These are phyloP conservation scores for Entoloma clypeatum DNA, from an alignment of 1,284 basidiomycete species.

Conservation along the genomic window DNA sequence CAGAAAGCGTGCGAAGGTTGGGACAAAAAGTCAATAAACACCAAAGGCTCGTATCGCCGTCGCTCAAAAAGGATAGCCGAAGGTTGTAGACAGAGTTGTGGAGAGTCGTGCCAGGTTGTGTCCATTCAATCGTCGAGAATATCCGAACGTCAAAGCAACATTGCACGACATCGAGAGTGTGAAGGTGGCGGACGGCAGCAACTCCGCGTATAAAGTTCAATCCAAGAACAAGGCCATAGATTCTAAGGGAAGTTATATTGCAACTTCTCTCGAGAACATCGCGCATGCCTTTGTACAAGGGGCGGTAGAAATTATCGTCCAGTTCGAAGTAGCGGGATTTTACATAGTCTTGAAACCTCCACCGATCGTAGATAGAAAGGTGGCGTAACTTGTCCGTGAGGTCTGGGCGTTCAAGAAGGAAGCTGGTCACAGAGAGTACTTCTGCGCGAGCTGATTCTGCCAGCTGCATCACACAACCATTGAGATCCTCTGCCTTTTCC, in stretches of 20 bases:
- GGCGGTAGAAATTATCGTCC: slow-evolving; percentile 1
- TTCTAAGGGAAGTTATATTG: slow-evolving; percentile 6
- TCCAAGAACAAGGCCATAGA: neutral
- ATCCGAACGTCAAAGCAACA: neutral
- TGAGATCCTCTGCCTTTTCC: neutral
- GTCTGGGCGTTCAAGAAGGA: slow-evolving; percentile 4
- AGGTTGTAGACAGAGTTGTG: slow-evolving; percentile 4
- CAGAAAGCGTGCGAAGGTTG: slow-evolving; percentile 6
- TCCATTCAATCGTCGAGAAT: neutral
- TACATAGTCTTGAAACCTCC: slow-evolving; percentile 1
- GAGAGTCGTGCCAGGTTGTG: neutral
- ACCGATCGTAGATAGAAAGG: slow-evolving; percentile 1
- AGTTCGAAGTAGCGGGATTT: slow-evolving; percentile 1
- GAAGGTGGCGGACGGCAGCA: slow-evolving; percentile 4
- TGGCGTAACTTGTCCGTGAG: slow-evolving; percentile 1
- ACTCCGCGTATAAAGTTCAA: slow-evolving; percentile 1
- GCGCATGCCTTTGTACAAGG: slow-evolving; percentile 1
- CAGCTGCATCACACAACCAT: neutral
- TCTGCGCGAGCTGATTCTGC: slow-evolving; percentile 2
- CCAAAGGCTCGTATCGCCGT: slow-evolving; percentile 1
- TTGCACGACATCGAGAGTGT: slow-evolving; percentile 6
- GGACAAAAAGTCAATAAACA: slow-evolving; percentile 7
- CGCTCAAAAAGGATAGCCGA: neutral
- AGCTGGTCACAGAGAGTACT: slow-evolving; percentile 1
- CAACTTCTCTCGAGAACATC: slow-evolving; percentile 1